Evolutionary conservation across 495 filamentous ascomycete species (phyloP).

Genomic region (Aspergillus bertholletiae): DNA sequence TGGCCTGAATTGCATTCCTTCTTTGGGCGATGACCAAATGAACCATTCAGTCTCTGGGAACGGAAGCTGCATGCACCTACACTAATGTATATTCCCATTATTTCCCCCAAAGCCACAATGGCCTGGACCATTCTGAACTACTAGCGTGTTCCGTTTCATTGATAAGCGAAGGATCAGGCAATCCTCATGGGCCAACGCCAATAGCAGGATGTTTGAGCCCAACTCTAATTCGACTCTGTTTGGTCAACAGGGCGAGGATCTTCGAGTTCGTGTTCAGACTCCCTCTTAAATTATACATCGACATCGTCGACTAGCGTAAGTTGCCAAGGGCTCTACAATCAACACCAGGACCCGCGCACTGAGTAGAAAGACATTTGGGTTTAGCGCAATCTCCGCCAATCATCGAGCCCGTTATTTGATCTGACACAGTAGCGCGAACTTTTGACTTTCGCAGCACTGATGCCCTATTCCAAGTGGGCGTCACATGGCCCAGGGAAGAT

Average conservation of each 20-base stretch:
- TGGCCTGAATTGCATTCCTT: neutral
- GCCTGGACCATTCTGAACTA: neutral
- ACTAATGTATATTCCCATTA: neutral
- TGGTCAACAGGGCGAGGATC: neutral
- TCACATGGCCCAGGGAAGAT: neutral
- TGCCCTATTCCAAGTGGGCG: neutral
- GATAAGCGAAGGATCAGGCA: neutral
- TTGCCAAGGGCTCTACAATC: neutral
- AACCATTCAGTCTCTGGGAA: neutral
- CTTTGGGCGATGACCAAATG: neutral
- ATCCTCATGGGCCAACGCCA: neutral
- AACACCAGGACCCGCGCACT: neutral
- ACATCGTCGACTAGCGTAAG: neutral
- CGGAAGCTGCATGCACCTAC: neutral
- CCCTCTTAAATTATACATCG: constrained; percentile 6
- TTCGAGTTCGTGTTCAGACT: neutral
- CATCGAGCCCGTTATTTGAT: neutral
- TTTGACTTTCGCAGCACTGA: neutral
- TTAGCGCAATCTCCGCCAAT: too few species aligned
- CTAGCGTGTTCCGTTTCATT: neutral
- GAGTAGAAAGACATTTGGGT: too few species aligned
- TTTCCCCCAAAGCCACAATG: neutral
- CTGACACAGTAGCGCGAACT: neutral
- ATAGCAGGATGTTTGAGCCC: neutral
- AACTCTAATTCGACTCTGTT: neutral